Percentiles rank a stretch among this genome's conserved stretches.
Conservation (phyloP, 306 rosid species). For the peach (Prunus persica) region Prunus_persica_NCBIv2 NC_034011.1:18053501-18054000, state of each 20-base stretch:
- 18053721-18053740: constrained; percentile 38
- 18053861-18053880: constrained; percentile 45
- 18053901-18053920: not conserved
- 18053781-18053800: constrained; percentile 36
- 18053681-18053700: not conserved
- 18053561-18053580: constrained; percentile 60
- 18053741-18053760: not conserved
- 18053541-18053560: constrained; percentile 57
- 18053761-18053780: not conserved
- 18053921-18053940: not conserved
- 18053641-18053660: not conserved
- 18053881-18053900: constrained; percentile 18
- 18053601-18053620: constrained; percentile 38
- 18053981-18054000: too few species aligned
- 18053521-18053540: not conserved
- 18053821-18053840: not conserved
- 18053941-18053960: not conserved
- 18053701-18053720: constrained; percentile 7
- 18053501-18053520: not conserved
- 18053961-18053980: too few species aligned
- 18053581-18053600: constrained; percentile 39
- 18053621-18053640: constrained; percentile 23
- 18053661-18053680: not conserved
- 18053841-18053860: constrained; percentile 31
- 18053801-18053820: constrained; percentile 39